These are phyloP conservation scores for Diplocarpon rosae DNA, from an alignment of 2,329 filamentous ascomycete genomes.

Conservation along the genomic window DNA sequence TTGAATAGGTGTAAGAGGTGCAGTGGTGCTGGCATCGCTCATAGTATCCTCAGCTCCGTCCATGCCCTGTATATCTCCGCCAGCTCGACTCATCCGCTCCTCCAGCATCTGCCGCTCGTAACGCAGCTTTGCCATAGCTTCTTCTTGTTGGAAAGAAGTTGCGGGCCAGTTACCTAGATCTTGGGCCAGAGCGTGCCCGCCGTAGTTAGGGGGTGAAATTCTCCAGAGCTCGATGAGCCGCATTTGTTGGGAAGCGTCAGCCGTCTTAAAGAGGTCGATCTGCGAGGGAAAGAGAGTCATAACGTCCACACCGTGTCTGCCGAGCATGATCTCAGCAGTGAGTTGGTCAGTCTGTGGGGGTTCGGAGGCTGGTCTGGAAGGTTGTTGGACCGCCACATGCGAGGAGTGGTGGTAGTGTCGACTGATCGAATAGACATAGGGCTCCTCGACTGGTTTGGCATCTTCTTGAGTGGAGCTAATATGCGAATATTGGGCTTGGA, in stretches of 20 bases:
- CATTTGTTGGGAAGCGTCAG: slow-evolving; percentile 58
- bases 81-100: slow-evolving; percentile 29
- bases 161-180: slow-evolving; percentile 47
- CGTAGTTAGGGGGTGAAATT: slow-evolving; percentile 59
- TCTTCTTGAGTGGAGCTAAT: slow-evolving; percentile 24
- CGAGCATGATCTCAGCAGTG: slow-evolving; percentile 46
- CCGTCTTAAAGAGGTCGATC: slow-evolving; percentile 66
- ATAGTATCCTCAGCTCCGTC: slow-evolving; percentile 34
- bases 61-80: slow-evolving; percentile 29
- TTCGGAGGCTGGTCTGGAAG: slow-evolving; percentile 39
- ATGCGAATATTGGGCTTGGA: slow-evolving; percentile 31
- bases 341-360: slow-evolving; percentile 38
- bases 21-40: slow-evolving; percentile 26
- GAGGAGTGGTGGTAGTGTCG: slow-evolving; percentile 78
- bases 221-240: slow-evolving; percentile 78
- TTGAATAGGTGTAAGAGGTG: slow-evolving; percentile 37
- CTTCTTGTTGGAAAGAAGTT: slow-evolving; percentile 43
- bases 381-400: slow-evolving; percentile 43
- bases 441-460: slow-evolving; percentile 29
- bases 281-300: slow-evolving; percentile 61
- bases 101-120: slow-evolving; percentile 42
- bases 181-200: slow-evolving; percentile 43
- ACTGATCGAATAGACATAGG: slow-evolving; percentile 62
- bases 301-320: slow-evolving; percentile 59
- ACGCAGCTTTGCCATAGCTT: slow-evolving; percentile 44